A percentile compares a stretch with the other conserved stretches of the same genome.
Conservation (phyloP, 306 rosid species). For the Sicyos edulis region DNA sequence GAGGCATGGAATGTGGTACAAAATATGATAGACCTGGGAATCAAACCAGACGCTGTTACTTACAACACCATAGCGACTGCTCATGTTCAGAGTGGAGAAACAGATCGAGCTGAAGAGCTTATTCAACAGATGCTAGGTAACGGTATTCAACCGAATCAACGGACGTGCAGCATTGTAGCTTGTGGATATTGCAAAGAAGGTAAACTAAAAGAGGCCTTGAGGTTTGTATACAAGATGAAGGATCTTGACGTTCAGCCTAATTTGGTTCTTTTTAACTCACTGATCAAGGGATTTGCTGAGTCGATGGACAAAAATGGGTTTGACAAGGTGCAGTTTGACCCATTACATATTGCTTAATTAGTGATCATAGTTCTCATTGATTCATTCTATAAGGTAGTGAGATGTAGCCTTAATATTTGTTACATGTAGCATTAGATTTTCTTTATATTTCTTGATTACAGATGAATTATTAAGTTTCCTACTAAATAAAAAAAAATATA, state of each 20-base stretch:
- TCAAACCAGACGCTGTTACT: slow-evolving; percentile 55
- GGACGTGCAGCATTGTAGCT: slow-evolving; percentile 47
- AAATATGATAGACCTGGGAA: slow-evolving; percentile 44
- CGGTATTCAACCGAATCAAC: slow-evolving; percentile 45
- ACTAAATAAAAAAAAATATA: too few relatives aligned
- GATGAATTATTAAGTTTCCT: neutral
- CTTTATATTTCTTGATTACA: neutral
- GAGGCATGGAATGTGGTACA: slow-evolving; percentile 60
- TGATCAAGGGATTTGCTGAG: slow-evolving; percentile 55
- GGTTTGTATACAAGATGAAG: slow-evolving; percentile 47
- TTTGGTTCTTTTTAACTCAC: slow-evolving; percentile 43
- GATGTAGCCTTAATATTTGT: neutral
- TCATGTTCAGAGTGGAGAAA: slow-evolving; percentile 54
- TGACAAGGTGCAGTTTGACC: slow-evolving; percentile 42
- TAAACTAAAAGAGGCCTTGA: slow-evolving; percentile 49
- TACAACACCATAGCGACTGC: slow-evolving; percentile 60
- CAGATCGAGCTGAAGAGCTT: slow-evolving; percentile 46
- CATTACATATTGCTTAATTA: neutral
- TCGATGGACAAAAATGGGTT: slow-evolving; percentile 63
- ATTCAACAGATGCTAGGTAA: slow-evolving; percentile 54
- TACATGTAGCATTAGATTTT: neutral
- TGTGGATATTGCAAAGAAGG: slow-evolving; percentile 64
- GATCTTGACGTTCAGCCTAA: slow-evolving; percentile 49
- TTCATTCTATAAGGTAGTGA: neutral
- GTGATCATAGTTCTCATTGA: neutral